A percentile compares a stretch with the other conserved stretches of the same genome.
phyloP scores from a whole-genome alignment of 2,329 filamentous ascomycete species.

The Cytospora paraplurivora region DNA sequence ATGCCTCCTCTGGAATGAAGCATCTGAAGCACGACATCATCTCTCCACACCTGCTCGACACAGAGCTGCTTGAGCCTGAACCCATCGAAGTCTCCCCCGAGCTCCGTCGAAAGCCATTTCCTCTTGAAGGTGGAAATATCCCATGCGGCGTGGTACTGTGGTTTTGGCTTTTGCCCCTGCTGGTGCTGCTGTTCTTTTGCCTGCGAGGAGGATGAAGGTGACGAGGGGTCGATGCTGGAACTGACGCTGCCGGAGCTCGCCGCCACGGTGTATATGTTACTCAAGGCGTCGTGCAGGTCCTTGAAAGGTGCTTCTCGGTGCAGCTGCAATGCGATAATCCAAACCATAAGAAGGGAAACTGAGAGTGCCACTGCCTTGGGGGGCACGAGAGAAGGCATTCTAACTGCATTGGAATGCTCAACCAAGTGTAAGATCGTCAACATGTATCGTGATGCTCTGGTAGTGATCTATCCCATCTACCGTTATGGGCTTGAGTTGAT shows the following conservation, averaged over 20 bases:
- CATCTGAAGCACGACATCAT: constrained; percentile 14
- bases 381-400: not conserved
- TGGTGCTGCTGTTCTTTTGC: not conserved
- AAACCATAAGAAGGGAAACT: not conserved
- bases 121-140: constrained; percentile 5
- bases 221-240: not conserved
- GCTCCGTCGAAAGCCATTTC: constrained; percentile 15
- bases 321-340: not conserved
- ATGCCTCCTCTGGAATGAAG: constrained; percentile 9
- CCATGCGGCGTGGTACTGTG: not conserved
- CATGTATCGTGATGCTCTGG: too few relatives aligned
- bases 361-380: not conserved
- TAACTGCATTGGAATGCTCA: too few relatives aligned
- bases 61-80: not conserved
- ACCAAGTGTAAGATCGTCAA: too few relatives aligned
- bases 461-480: too few relatives aligned
- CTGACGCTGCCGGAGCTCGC: not conserved
- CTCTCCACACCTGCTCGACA: constrained; percentile 2
- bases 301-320: not conserved
- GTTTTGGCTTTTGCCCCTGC: not conserved
- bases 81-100: constrained; percentile 9
- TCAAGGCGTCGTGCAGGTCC: not conserved
- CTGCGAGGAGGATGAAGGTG: not conserved
- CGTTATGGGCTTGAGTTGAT: too few relatives aligned
- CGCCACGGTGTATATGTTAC: not conserved